Base-by-base conservation (phyloP, 768 basidiomycete genomes). In the Rhizopogon sp. region DNA sequence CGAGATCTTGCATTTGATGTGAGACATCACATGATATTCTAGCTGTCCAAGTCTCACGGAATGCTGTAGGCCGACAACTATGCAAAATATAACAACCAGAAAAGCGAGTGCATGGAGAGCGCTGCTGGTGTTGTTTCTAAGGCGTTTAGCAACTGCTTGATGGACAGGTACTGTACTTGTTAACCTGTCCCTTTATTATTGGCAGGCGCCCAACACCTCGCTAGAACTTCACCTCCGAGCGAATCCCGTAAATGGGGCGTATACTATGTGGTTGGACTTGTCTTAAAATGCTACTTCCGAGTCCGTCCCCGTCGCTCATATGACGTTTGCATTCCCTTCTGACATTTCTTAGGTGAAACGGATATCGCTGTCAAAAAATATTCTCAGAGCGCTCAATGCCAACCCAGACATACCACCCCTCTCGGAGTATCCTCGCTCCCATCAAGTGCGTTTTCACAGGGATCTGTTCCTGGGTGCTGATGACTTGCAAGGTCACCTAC, bases 241-340 rank as follows among this genome's bases (percentile, higher is more conserved):
- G 80, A 90, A 69, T 87, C 88, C 39, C 75, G 93, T 62, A 90
- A 90, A 74, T 89, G 93, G 93, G 86, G 93, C 1, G 81, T 94
- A 2, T 98, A 98, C 72, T 91, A 93, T 63, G 83, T 97, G 13
- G 94, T 95, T 0, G 89, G 88, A 14, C 75, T 96, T 49, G 86
- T 94, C 53, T 74, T 99, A 69, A 98, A 98, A 70, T 89, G 85
- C 46, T 98, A 98, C 73, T 98, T 98, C 78, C 85, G 87, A 62
- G 95, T 84, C 70, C 68, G 87, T 77, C 29, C 35, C 40, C 44
- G 20, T 17, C 25, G 49, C 10, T 33, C 49, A 3, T 11, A 16
- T n/a, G 45, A 33, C 13, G 13, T 52, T 50, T 25, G 39, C 11
- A 39, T 52, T 51, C 41, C 55, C 52, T 22, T 49, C 39, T 51